Evolutionary conservation across 2,329 filamentous ascomycete species (phyloP), one percentile per base, ranked within the genome.

Genomic region (Sarocladium brachiariae): DNA sequence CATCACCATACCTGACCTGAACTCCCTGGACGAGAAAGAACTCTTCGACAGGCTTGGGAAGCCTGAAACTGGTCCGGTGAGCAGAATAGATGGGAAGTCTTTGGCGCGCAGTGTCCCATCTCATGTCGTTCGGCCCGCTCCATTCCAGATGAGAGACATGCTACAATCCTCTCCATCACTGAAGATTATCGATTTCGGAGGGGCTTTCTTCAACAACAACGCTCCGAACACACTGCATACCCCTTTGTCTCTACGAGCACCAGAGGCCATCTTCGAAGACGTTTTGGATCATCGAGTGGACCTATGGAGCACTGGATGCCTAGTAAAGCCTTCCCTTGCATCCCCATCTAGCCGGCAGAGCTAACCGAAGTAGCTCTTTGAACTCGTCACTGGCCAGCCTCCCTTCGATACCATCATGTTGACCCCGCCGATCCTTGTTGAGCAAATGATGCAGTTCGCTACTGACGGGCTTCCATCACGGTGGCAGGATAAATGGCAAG

Each of bases 171-270:
- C 50, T 33, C 21, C 34, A 13, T 54, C 52, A 0, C 33, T 59
- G 25, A 60, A 57, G 27, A 56, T 60, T 0, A 55, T 60, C 31
- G 59, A 61, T 27, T 60, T 58, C 9, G 58, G 57, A 18, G 53
- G 58, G 41, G 38, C 54, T 1, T 59, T 60, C 35, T 54, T 56
- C n/a, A 18, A 41, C 0, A 23, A 19, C 0, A 37, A 52, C 2
- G 7, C 49, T 0, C 56, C 56, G 1, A 30, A 1, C 1, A 58
- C 50, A 16, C 34, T 56, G 0, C 50, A 55, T 19, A 60, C 57
- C 1, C 55, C 59, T 8, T 34, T 55, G 8, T 2, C 56, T 41
- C 35, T 58, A 18, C 53, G 56, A 0, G 51, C 57, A 14, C 56
- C 59, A 25, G 59, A 61, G 30, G 19, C 58, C 2, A n/a, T 59